phyloP scores from a whole-genome alignment of 169 alveolate genomes.

The Plasmodium coatneyi region DNA sequence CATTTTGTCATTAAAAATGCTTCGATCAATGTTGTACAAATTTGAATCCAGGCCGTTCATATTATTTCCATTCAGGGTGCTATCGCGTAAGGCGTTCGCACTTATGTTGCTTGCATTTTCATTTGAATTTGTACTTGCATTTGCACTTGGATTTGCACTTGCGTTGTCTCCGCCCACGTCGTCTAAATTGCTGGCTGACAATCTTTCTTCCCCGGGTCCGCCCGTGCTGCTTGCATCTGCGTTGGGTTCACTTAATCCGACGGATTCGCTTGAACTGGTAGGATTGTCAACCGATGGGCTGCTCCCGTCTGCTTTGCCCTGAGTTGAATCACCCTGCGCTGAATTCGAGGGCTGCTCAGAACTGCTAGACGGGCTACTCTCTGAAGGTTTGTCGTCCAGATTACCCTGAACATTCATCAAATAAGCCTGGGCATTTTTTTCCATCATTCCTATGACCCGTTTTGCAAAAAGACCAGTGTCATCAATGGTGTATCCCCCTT shows the following conservation, averaged over 20 bases:
- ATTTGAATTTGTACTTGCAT: background rate
- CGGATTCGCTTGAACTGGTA: background rate
- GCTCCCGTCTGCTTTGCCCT: background rate
- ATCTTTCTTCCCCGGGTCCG: background rate
- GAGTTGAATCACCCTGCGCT: background rate
- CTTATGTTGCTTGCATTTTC: background rate
- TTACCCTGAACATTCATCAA: slow-evolving; percentile 59
- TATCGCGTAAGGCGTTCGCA: background rate
- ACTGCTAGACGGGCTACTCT: slow-evolving; percentile 8
- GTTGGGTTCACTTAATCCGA: background rate
- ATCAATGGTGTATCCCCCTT: slow-evolving; percentile 88
- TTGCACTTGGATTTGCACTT: background rate
- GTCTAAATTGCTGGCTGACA: background rate
- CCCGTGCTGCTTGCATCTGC: background rate
- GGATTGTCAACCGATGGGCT: background rate
- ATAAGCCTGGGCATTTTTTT: slow-evolving; percentile 81
- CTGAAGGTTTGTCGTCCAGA: background rate
- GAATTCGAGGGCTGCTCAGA: background rate
- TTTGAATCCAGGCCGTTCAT: slow-evolving; percentile 1
- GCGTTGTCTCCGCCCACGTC: background rate
- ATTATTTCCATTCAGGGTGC: background rate
- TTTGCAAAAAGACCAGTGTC: slow-evolving; percentile 87
- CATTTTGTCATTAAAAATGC: slow-evolving; percentile 14
- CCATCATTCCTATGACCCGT: slow-evolving; percentile 85
- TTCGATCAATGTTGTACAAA: slow-evolving; percentile 23